Evolutionary conservation across 208 protist species (phyloP).

Genomic region (Phytomonas sp.): DNA sequence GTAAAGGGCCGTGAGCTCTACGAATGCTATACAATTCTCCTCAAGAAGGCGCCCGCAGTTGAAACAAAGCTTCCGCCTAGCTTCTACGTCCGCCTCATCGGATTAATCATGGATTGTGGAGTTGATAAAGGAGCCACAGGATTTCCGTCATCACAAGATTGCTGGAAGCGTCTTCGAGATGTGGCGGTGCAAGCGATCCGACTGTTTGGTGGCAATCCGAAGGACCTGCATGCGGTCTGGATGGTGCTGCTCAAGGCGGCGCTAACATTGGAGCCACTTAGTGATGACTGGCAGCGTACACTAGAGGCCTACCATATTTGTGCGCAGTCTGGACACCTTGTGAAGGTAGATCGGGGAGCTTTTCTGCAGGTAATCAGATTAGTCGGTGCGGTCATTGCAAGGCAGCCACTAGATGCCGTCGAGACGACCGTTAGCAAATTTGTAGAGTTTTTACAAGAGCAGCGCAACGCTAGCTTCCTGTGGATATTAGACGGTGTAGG

Average conservation of each 20-base stretch:
- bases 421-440: constrained; percentile 15
- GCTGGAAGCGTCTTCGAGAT: constrained; percentile 30
- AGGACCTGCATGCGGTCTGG: constrained; percentile 47
- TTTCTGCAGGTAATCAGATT: constrained; percentile 59
- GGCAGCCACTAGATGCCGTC: constrained; percentile 9
- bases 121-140: not conserved
- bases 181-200: constrained; percentile 32
- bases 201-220: constrained; percentile 39
- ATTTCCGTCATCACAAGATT: not conserved
- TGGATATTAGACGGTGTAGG: constrained; percentile 60
- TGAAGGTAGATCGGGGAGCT: constrained; percentile 28
- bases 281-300: constrained; percentile 27
- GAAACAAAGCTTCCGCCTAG: constrained; percentile 47
- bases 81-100: constrained; percentile 61
- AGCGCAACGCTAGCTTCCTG: constrained; percentile 45
- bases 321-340: constrained; percentile 28
- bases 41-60: constrained; percentile 23
- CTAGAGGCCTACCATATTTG: constrained; percentile 57
- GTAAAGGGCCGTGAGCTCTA: constrained; percentile 31
- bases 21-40: constrained; percentile 26
- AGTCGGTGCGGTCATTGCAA: constrained; percentile 22
- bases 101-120: constrained; percentile 41
- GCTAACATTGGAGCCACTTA: constrained; percentile 32
- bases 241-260: constrained; percentile 66
- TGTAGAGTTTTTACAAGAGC: constrained; percentile 34